Evolutionary conservation across 163 green algal genomes (phyloP), one percentile per base, ranked within the genome.

Genomic region (Scenedesmus sp.): DNA sequence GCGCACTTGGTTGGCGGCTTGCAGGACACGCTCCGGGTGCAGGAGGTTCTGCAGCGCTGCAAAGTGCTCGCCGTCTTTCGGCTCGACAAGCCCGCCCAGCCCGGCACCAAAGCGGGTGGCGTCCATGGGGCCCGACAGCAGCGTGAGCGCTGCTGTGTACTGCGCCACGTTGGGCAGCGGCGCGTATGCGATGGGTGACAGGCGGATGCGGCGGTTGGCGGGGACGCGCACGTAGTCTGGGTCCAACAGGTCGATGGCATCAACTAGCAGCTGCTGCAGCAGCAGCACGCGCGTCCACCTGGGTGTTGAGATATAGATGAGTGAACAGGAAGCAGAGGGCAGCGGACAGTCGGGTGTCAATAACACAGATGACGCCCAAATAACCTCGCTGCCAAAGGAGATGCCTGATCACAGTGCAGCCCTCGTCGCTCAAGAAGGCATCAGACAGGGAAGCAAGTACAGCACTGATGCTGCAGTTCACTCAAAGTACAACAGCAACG

Each of bases 201-300:
- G 92, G 18, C 92, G 93, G 3, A 83, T 90, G 83, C 94, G 91
- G 20, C 93, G 82, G 30, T 84, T 88, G 33, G 90, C 40, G 40
- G 92, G 86, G 83, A 96, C 59, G 12, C 94, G 78, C 37, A 96
- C 92, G 30, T 79, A 88, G 33, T 89, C 83, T 4, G 95, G 95
- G 92, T 97, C 95, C 16, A 97, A 92, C 65, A 97, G 76, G 70
- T 97, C 95, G 22, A 96, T 93, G 0, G 95, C 83, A 30, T 97
- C 95, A 35, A 97, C 93, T 56, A 96, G 88, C 87, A 97, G 86
- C 93, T 97, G 95, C 88, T 97, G 95, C 90, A 97, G 56, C 87
- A 97, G 87, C 82, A 97, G 94, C 72, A 96, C 91, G 1, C 95
- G 92, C 65, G 93, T 95, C 95, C 95, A 97, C 33, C 90, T 92